Evolutionary conservation across 208 protist genomes (phyloP), one percentile per base, ranked within the genome.

Genomic region (Tetramitus jugosus): DNA sequence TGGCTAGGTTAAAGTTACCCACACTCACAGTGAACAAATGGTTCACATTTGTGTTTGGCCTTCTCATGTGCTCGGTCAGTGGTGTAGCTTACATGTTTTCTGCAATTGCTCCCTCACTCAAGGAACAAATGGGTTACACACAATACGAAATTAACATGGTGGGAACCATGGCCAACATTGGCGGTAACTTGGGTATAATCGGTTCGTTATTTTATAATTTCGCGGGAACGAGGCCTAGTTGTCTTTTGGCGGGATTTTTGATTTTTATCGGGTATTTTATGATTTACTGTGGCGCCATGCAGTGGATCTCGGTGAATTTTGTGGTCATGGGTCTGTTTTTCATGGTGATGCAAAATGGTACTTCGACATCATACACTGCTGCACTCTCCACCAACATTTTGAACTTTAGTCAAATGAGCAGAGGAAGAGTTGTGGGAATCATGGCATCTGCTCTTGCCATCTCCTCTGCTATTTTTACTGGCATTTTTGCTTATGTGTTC

Each of bases 371-470:
- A 52, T 71, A 71, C 33, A 49, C 40, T 37, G 65, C 65, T 49
- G 65, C n/a, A 0, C 3, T 49, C 4, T 49, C 39, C 0, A 71
- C 65, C 43, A 71, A 49, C 35, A 49, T 71, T 52, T 49, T 49
- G 31, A 71, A 71, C 33, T 71, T 71, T 49, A 3, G 4, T 31
- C 6, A 49, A 42, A 49, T 49, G 26, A 3, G 49, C n/a, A 43
- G 65, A 71, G 65, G 65, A 23, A 23, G 14, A 49, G 40, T 71
- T 71, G 40, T 71, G n/a, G 65, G 65, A 23, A 4, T 71, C 49
- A 17, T 71, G 7, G 37, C 39, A 6, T n/a, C 39, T 14, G 26
- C 2, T n/a, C 26, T 71, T 13, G 65, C 17, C 17, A 49, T 71
- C 26, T 37, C 39, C 35, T 49, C 39, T 71, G 65, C 65, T 3